Percentiles rank a stretch among this genome's conserved stretches.
These are phyloP conservation scores for Malassezia sp. DNA, from an alignment of 1,284 basidiomycete genomes.

Conservation along the genomic window DNA sequence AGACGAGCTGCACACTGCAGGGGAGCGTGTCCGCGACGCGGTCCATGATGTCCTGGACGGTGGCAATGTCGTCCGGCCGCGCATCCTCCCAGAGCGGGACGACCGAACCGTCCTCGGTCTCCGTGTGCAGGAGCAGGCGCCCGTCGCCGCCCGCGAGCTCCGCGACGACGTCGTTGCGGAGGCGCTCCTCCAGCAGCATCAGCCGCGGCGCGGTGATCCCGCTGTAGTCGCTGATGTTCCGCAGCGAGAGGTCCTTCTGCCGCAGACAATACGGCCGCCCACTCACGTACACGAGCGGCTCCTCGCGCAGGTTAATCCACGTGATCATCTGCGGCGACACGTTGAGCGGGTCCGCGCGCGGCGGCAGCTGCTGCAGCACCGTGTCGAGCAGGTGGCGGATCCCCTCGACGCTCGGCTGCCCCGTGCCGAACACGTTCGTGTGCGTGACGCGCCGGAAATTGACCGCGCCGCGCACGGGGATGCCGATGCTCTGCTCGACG, in stretches of 20 bases:
- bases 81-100: conserved; percentile 94
- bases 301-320: conserved; percentile 79
- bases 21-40: conserved; percentile 23
- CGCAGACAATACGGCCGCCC: conserved; percentile 54
- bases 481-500: conserved; percentile 22
- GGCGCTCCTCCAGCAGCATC: conserved; percentile 60
- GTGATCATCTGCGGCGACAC: conserved; percentile 51
- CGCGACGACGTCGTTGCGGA: conserved; percentile 74
- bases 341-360: conserved; percentile 50
- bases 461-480: conserved; percentile 67
- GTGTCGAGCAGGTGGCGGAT: conserved; percentile 67
- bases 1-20: conserved; percentile 57
- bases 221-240: conserved; percentile 41
- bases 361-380: conserved; percentile 25
- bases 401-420: conserved; percentile 84
- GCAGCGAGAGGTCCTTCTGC: conserved; percentile 38
- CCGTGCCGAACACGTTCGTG: conserved; percentile 57
- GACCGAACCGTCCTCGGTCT: conserved; percentile 74
- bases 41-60: conserved; percentile 81
- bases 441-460: conserved; percentile 80
- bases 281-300: conserved; percentile 89
- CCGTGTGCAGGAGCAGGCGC: conserved; percentile 76
- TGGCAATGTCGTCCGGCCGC: conserved; percentile 62
- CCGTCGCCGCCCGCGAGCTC: conserved; percentile 76
- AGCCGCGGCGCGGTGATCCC: conserved; percentile 42